A percentile compares a stretch with the other conserved stretches of the same genome.
phyloP scores from a whole-genome alignment of 2,329 filamentous ascomycete species.

The Botryotinia narcissicola region DNA sequence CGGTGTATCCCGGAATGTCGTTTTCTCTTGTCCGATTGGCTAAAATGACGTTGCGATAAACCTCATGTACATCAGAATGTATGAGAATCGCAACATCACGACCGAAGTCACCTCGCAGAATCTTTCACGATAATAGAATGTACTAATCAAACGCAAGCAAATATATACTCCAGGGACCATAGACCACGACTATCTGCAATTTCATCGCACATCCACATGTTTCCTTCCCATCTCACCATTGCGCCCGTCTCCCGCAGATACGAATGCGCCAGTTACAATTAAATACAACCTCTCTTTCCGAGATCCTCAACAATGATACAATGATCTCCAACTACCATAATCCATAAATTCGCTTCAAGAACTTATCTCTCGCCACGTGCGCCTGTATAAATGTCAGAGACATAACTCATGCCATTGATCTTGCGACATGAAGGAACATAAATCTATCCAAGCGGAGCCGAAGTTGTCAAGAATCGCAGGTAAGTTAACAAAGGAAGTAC shows the following conservation, averaged over 20 bases:
- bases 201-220: not conserved
- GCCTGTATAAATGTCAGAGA: not conserved
- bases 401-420: not conserved
- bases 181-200: not conserved
- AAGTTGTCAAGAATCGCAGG: constrained; percentile 57
- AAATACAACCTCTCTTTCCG: constrained; percentile 37
- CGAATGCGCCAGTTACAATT: constrained; percentile 45
- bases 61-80: not conserved
- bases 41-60: not conserved
- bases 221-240: not conserved
- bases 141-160: not conserved
- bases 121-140: not conserved
- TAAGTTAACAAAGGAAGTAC: constrained; percentile 37
- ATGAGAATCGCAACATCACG: not conserved
- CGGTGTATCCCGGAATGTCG: not conserved
- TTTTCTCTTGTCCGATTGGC: not conserved
- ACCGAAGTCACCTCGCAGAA: not conserved
- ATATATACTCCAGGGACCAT: not conserved
- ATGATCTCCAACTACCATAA: too few species aligned
- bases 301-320: too few species aligned
- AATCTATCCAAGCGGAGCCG: not conserved
- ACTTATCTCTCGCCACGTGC: not conserved
- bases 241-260: not conserved
- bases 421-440: not conserved
- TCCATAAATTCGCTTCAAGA: too few species aligned